phyloP scores from a whole-genome alignment of 2,329 filamentous ascomycete genomes.

The Ophiostoma ulmi region DNA sequence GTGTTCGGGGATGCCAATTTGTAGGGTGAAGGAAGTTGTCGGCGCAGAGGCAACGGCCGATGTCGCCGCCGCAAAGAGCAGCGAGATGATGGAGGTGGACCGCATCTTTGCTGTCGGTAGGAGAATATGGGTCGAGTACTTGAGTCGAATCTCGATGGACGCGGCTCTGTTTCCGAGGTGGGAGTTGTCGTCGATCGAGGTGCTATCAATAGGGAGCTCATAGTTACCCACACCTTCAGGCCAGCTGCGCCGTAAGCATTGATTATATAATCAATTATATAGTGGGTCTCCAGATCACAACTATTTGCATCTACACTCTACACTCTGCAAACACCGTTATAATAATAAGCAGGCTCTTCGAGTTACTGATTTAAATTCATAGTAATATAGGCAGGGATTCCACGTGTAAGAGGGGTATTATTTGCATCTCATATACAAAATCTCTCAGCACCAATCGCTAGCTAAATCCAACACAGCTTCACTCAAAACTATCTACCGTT shows the following conservation, averaged over 20 bases:
- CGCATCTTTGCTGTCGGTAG: conserved; percentile 18
- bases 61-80: conserved; percentile 19
- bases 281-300: neutral
- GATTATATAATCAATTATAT: neutral
- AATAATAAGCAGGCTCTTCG: no score
- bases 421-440: neutral
- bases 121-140: neutral
- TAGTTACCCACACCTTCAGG: neutral
- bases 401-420: neutral
- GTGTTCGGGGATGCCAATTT: conserved; percentile 23
- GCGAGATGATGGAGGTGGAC: conserved; percentile 1
- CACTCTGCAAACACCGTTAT: no score
- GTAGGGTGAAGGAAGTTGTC: conserved; percentile 23
- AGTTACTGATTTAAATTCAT: no score
- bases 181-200: neutral
- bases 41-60: conserved; percentile 8
- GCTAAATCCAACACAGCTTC: neutral
- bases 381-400: no score
- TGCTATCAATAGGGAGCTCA: conserved; percentile 6
- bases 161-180: neutral
- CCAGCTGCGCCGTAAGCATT: neutral
- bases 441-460: conserved; percentile 11
- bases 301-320: neutral
- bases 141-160: neutral
- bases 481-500: neutral